Conservation (phyloP, 345 rosid species). For the Rhodamnia rubescens region DNA sequence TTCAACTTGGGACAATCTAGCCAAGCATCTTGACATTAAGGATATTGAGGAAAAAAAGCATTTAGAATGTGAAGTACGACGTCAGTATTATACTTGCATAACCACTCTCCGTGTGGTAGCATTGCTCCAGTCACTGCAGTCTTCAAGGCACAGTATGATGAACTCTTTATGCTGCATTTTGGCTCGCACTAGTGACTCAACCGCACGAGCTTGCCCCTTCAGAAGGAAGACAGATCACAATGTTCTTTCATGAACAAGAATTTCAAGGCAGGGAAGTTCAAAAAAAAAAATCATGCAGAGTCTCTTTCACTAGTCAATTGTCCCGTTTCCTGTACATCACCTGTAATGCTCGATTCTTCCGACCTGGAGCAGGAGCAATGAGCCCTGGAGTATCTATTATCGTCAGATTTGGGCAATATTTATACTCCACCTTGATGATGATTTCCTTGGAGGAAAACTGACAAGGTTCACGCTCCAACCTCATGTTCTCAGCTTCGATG, state of each 20-base stretch:
- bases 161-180: constrained; percentile 97
- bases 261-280: background rate
- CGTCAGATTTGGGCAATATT: constrained; percentile 82
- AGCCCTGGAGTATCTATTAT: constrained; percentile 95
- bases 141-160: constrained; percentile 92
- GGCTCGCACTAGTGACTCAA: constrained; percentile 78
- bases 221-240: background rate
- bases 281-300: background rate
- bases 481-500: constrained; percentile 83
- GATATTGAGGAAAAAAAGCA: background rate
- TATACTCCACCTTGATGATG: constrained; percentile 66
- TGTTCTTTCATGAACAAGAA: background rate
- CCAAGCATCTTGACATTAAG: background rate
- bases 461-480: constrained; percentile 62
- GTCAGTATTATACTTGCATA: constrained; percentile 60
- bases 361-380: constrained; percentile 83
- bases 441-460: constrained; percentile 84
- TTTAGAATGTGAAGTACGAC: background rate
- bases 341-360: constrained; percentile 68
- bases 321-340: constrained; percentile 7
- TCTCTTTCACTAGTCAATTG: background rate
- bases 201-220: constrained; percentile 88
- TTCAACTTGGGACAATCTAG: background rate
- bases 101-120: constrained; percentile 86
- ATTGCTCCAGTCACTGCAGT: constrained; percentile 92